These are phyloP conservation scores for Astrocystis sublimbata DNA, from an alignment of 495 filamentous ascomycete genomes.

Conservation along the genomic window DNA sequence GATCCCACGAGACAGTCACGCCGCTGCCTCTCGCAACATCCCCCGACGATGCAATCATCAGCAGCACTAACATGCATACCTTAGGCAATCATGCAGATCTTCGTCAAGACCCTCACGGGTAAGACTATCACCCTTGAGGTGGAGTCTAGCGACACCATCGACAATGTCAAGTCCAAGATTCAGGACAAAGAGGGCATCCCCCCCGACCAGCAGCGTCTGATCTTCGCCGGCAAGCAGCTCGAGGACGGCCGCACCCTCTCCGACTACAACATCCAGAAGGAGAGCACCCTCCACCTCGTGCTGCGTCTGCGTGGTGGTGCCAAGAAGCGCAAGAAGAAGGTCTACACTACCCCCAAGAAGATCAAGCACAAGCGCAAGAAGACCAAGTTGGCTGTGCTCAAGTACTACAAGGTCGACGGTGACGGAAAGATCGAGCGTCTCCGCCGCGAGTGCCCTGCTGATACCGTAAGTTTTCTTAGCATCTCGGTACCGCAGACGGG, in stretches of 20 bases:
- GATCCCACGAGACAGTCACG: slow-evolving; percentile 3
- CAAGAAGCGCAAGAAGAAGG: slow-evolving; percentile 99
- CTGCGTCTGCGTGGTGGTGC: slow-evolving; percentile 94
- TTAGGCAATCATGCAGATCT: slow-evolving; percentile 92
- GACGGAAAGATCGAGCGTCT: slow-evolving; percentile 99
- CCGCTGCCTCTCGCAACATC: background rate
- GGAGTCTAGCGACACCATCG: slow-evolving; percentile 98
- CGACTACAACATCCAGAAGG: slow-evolving; percentile 99
- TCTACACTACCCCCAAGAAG: slow-evolving; percentile 99
- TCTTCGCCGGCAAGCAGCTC: slow-evolving; percentile 99
- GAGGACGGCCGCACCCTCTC: slow-evolving; percentile 99
- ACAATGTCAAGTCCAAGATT: slow-evolving; percentile 97
- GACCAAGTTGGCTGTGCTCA: slow-evolving; percentile 99
- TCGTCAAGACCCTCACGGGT: slow-evolving; percentile 99
- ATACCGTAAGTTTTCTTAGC: slow-evolving; percentile 87
- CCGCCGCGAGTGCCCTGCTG: slow-evolving; percentile 89
- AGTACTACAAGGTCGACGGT: slow-evolving; percentile 99
- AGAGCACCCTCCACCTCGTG: slow-evolving; percentile 97
- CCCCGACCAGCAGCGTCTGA: slow-evolving; percentile 99
- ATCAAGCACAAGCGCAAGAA: slow-evolving; percentile 99
- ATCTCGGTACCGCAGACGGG: no score
- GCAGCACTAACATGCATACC: slow-evolving; percentile 19
- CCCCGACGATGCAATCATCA: background rate
- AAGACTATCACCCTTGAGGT: slow-evolving; percentile 99
- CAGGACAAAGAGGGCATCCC: slow-evolving; percentile 99